Evolutionary conservation across 1,284 basidiomycete species (phyloP), one percentile per base, ranked within the genome.

Genomic region (Anthracocystis setariae): DNA sequence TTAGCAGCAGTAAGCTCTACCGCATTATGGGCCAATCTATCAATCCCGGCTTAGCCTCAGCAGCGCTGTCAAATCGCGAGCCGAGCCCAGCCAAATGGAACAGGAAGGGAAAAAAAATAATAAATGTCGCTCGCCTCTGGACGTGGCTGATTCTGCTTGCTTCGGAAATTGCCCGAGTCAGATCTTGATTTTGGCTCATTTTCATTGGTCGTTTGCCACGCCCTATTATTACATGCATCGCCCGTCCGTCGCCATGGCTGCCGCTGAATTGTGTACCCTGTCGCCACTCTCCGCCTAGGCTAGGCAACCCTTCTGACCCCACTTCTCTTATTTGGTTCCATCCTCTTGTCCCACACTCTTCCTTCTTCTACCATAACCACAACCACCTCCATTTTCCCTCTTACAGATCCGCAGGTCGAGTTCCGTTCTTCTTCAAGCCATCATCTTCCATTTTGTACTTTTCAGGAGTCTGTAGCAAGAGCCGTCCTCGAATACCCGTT

Each of bases 401-500:
- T 15, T n/a, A 37, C 48, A 49, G 43, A 54, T 52, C 65, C 54
- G 53, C 58, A 61, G 54, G 53, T 62, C 65, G 58, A 68, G 54
- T 53, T 54, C 35, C 54, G 49, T 57, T 64, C 52, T 8, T 40
- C 39, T 25, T 64, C 61, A 64, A 64, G 54, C 65, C 58, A 50
- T 50, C 5, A 35, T 46, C 32, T 40, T 46, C 50, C 53, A n/a
- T 65, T 45, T 44, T 38, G 46, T 65, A 53, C 46, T 65, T 50
- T 54, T 17, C 37, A 43, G 51, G 56, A 65, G 42, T 59, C 56
- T 59, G 55, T 65, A 65, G 56, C 62, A 59, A 58, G 51, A 58
- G 56, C 55, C 62, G 49, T 48, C 55, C 46, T 44, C 51, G 54
- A 65, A 65, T 65, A 65, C 56, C 62, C 62, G 21, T 55, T 48